phyloP scores from a whole-genome alignment of 1,284 basidiomycete genomes.

The Cryptococcus neoformans region DNA sequence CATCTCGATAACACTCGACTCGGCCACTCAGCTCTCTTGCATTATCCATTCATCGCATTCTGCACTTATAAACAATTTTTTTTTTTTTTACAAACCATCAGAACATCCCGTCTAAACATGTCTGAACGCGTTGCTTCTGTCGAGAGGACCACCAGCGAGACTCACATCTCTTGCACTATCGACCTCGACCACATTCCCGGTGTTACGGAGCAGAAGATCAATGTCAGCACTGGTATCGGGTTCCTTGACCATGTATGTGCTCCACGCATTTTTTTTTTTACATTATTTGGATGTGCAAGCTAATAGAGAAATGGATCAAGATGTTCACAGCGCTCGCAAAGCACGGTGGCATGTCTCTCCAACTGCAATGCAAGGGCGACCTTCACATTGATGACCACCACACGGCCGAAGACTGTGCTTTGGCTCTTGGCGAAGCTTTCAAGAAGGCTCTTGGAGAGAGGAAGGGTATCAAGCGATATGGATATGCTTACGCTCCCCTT shows the following conservation, averaged over 20 bases:
- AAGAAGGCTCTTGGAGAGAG: slow-evolving; percentile 94
- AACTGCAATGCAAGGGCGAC: slow-evolving; percentile 89
- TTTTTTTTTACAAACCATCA: no score
- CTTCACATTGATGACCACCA: slow-evolving; percentile 99
- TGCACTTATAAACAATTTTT: no score
- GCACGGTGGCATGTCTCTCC: slow-evolving; percentile 87
- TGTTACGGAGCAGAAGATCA: slow-evolving; percentile 66
- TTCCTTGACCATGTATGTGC: slow-evolving; percentile 90
- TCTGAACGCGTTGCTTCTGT: slow-evolving; percentile 61
- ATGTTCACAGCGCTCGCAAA: slow-evolving; percentile 95
- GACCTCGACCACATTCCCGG: slow-evolving; percentile 78
- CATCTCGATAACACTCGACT: no score
- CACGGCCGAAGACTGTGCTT: slow-evolving; percentile 94
- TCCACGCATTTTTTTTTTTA: neutral
- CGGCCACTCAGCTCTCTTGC: no score
- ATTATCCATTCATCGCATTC: no score
- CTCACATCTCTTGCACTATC: slow-evolving; percentile 77
- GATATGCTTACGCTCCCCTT: slow-evolving; percentile 92
- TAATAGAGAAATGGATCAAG: slow-evolving; percentile 40
- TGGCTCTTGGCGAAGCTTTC: slow-evolving; percentile 91
- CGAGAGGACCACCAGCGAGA: slow-evolving; percentile 88
- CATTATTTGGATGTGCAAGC: no score
- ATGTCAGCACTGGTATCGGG: slow-evolving; percentile 91
- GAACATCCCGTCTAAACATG: slow-evolving; percentile 7
- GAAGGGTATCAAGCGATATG: slow-evolving; percentile 91